Percentiles rank a stretch among this genome's conserved stretches.
Conservation (phyloP, 2,329 filamentous ascomycete species). For the Aphanoascus verrucosus region DNA sequence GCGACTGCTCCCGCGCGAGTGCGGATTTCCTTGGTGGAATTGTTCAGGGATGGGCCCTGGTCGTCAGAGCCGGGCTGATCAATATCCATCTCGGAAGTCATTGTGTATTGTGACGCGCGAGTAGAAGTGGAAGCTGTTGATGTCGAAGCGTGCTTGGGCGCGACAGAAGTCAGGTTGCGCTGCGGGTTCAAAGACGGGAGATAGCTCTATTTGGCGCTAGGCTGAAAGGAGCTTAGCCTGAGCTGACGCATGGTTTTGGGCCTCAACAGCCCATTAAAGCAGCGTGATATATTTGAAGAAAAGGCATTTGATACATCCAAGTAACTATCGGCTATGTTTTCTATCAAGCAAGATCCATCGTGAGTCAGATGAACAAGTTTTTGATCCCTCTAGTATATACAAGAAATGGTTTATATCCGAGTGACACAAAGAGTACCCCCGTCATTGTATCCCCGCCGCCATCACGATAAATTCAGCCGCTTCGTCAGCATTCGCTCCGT, state of each 20-base stretch:
- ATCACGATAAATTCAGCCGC: conserved; percentile 31
- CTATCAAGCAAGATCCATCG: too few species aligned
- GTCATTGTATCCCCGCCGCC: conserved; percentile 12
- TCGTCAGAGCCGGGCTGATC: conserved; percentile 27
- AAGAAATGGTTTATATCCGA: neutral
- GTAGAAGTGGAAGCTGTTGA: neutral
- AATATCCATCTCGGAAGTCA: conserved; percentile 40
- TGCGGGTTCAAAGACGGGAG: neutral
- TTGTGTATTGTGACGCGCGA: conserved; percentile 16
- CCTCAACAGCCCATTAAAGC: too few species aligned
- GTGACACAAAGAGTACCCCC: neutral
- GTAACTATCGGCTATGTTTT: too few species aligned
- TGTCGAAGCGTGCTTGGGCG: neutral
- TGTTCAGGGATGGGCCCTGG: conserved; percentile 23
- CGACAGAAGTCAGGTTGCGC: neutral
- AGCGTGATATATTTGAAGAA: too few species aligned
- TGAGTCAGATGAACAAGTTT: too few species aligned
- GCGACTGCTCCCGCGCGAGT: conserved; percentile 42
- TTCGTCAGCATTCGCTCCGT: conserved; percentile 27
- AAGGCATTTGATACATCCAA: too few species aligned
- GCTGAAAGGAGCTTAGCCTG: neutral
- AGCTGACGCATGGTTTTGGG: neutral
- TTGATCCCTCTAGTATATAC: neutral
- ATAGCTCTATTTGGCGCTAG: neutral
- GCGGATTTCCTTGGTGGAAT: conserved; percentile 30